These are phyloP conservation scores for Colletotrichum lini DNA, from an alignment of 2,329 filamentous ascomycete species.

Conservation along the genomic window DNA sequence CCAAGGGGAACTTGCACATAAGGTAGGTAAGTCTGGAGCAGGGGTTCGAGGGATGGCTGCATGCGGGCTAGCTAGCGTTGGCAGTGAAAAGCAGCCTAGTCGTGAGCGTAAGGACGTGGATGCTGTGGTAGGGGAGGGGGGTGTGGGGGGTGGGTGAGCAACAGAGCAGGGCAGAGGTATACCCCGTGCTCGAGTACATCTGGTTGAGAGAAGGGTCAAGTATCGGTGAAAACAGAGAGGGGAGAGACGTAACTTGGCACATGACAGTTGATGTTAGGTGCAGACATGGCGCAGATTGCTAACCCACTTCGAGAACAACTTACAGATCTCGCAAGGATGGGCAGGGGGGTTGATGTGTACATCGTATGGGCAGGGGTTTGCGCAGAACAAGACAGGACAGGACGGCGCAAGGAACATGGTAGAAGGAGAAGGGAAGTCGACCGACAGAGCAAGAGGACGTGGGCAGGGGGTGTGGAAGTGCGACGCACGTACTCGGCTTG, in stretches of 20 bases:
- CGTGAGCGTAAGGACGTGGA: conserved; percentile 23
- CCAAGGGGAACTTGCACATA: conserved; percentile 17
- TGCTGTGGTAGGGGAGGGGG: background rate
- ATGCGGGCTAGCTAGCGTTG: conserved; percentile 32
- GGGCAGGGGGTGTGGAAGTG: background rate
- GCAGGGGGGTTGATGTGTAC: conserved; percentile 19
- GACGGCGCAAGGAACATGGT: conserved; percentile 16
- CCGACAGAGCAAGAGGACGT: too few species aligned
- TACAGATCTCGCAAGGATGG: conserved; percentile 40
- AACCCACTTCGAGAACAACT: conserved; percentile 41
- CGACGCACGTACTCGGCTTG: background rate
- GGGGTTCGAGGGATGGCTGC: conserved; percentile 35
- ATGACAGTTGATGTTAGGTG: conserved; percentile 41
- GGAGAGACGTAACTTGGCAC: conserved; percentile 41
- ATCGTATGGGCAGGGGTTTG: conserved; percentile 22
- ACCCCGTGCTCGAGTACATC: conserved; percentile 20
- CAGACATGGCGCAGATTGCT: conserved; percentile 42
- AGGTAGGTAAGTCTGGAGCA: conserved; percentile 27
- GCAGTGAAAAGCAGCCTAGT: conserved; percentile 26
- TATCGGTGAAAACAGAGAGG: conserved; percentile 36
- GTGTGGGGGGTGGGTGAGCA: background rate
- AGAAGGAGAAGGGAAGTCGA: background rate
- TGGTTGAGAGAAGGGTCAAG: conserved; percentile 24
- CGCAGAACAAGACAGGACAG: conserved; percentile 16
- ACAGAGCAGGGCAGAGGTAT: background rate